These are phyloP conservation scores for Candida mattraensis DNA, from an alignment of 805 yeast species.

Conservation along the genomic window DNA sequence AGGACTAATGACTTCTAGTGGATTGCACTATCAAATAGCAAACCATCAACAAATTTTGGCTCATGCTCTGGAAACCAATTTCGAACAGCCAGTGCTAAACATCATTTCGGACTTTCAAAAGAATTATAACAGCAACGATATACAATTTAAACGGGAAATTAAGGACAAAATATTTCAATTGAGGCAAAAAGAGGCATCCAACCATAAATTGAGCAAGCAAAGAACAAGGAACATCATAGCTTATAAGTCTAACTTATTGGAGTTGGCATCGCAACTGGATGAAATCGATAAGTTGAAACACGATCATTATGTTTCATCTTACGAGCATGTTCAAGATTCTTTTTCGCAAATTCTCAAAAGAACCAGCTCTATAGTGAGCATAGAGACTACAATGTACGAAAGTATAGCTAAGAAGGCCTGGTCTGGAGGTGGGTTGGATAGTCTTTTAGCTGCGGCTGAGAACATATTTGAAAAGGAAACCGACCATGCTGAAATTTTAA, in stretches of 20 bases:
- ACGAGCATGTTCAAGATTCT: constrained; percentile 61
- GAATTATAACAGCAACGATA: constrained; percentile 48
- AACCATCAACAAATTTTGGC: constrained; percentile 76
- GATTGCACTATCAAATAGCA: constrained; percentile 71
- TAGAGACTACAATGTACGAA: constrained; percentile 79
- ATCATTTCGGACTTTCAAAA: constrained; percentile 45
- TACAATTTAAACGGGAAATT: constrained; percentile 52
- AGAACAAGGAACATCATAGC: constrained; percentile 64
- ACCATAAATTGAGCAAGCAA: constrained; percentile 55
- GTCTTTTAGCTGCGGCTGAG: too few species aligned
- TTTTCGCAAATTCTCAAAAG: constrained; percentile 51
- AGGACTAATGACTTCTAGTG: constrained; percentile 70
- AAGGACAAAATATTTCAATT: constrained; percentile 52
- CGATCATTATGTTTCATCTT: constrained; percentile 68
- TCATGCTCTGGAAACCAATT: constrained; percentile 50
- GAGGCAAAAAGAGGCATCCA: constrained; percentile 60
- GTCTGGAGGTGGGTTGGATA: constrained; percentile 86
- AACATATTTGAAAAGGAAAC: too few species aligned
- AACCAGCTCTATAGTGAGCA: constrained; percentile 66
- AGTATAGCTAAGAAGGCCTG: constrained; percentile 82
- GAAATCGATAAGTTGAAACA: constrained; percentile 75
- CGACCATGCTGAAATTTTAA: too few species aligned
- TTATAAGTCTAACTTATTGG: constrained; percentile 65
- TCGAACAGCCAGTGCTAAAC: constrained; percentile 51
- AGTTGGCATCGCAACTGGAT: constrained; percentile 72